phyloP scores from a whole-genome alignment of 805 yeast genomes.

The Candida silvicultrix region DNA sequence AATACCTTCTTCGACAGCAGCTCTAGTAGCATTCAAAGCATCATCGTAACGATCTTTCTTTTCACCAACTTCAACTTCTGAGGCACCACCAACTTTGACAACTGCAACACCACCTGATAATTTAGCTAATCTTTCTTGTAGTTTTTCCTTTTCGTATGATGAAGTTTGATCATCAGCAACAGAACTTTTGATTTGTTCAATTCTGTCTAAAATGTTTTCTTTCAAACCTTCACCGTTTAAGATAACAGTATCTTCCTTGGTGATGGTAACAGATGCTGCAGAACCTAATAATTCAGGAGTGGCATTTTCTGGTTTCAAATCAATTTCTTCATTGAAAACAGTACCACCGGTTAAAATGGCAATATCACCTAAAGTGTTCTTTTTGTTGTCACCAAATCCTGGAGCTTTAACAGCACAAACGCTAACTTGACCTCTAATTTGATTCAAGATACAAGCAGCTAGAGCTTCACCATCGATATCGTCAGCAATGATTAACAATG shows the following conservation, averaged over 20 bases:
- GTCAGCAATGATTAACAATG: conserved; percentile 89
- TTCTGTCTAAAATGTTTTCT: conserved; percentile 74
- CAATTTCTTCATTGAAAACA: conserved; percentile 79
- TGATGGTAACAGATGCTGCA: conserved; percentile 84
- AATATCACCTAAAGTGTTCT: conserved; percentile 91
- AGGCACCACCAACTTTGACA: conserved; percentile 92
- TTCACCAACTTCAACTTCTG: conserved; percentile 98
- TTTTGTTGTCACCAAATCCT: conserved; percentile 98
- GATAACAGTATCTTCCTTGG: conserved; percentile 93
- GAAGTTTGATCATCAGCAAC: conserved; percentile 63
- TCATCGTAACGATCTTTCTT: conserved; percentile 99
- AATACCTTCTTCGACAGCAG: conserved; percentile 98
- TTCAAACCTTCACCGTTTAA: conserved; percentile 89
- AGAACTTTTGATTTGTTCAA: conserved; percentile 87
- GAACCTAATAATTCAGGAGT: conserved; percentile 86
- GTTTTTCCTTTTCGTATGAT: conserved; percentile 93
- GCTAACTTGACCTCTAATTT: conserved; percentile 96
- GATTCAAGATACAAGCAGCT: conserved; percentile 96
- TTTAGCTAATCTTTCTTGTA: conserved; percentile 96
- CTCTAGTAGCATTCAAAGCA: conserved; percentile 97
- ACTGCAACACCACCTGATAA: conserved; percentile 98
- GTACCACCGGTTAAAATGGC: conserved; percentile 95
- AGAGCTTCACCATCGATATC: conserved; percentile 97
- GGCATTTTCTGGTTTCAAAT: conserved; percentile 92
- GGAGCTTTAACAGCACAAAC: conserved; percentile 98